Evolutionary conservation across 306 rosid species (phyloP).

Genomic region (Adenanthera pavonina): DNA sequence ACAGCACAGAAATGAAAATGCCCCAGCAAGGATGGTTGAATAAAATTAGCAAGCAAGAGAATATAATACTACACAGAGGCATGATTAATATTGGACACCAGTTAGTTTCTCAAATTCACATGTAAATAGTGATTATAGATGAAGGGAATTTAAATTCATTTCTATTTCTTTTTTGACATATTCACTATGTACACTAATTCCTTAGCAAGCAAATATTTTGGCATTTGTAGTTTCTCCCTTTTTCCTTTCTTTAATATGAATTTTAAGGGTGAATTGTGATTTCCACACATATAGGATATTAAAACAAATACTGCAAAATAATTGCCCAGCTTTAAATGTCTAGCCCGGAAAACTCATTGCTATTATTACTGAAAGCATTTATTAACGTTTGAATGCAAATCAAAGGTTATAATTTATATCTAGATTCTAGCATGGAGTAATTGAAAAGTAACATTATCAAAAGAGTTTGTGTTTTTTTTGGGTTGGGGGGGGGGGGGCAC

Average conservation of each 20-base stretch:
- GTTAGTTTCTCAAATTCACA: not conserved
- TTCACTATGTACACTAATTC: not conserved
- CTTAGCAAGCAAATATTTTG: constrained; percentile 18
- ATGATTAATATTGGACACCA: not conserved
- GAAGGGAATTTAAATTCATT: constrained; percentile 11
- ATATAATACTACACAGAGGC: not conserved
- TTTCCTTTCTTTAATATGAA: not conserved
- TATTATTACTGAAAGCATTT: not conserved
- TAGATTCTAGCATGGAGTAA: not conserved
- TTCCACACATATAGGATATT: constrained; percentile 8
- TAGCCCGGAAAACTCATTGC: constrained; percentile 17
- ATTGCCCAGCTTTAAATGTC: not conserved
- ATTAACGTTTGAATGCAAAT: not conserved
- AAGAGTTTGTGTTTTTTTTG: too few relatives aligned
- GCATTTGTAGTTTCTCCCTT: not conserved
- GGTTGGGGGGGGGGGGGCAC: too few relatives aligned
- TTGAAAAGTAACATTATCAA: not conserved
- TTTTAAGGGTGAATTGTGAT: not conserved
- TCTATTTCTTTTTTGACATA: not conserved
- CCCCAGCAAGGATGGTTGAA: constrained; percentile 7
- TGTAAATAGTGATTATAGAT: not conserved
- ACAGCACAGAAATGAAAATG: not conserved
- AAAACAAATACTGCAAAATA: not conserved
- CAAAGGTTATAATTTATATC: not conserved
- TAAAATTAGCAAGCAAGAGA: not conserved